Conservation (phyloP, 129 eudicot genomes). For the Lactuca saligna region DNA sequence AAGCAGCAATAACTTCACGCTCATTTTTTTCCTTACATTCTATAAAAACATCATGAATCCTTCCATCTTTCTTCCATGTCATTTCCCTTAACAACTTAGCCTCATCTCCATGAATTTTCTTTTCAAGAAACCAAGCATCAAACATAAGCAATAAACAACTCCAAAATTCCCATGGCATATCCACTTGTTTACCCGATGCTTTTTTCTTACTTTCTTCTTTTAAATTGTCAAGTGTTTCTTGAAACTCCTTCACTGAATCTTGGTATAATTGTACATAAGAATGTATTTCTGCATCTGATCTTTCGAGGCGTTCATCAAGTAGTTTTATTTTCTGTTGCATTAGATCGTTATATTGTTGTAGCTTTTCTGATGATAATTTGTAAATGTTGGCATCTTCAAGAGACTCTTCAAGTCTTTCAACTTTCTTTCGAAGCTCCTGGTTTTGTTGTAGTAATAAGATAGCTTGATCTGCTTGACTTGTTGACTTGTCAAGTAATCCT, state of each 20-base stretch:
- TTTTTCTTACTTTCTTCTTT: conserved; percentile 74
- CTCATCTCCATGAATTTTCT: conserved; percentile 64
- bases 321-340: conserved; percentile 90
- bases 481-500: conserved; percentile 67
- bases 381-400: conserved; percentile 68
- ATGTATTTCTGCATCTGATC: conserved; percentile 81
- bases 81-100: conserved; percentile 71
- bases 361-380: conserved; percentile 68
- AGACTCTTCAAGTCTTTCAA: conserved; percentile 79
- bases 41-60: conserved; percentile 69
- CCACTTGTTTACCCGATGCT: conserved; percentile 59
- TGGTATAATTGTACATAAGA: conserved; percentile 81
- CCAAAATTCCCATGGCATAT: conserved; percentile 92
- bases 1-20: conserved; percentile 51
- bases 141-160: conserved; percentile 76
- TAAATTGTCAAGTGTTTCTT: conserved; percentile 68
- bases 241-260: conserved; percentile 85
- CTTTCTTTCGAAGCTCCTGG: conserved; percentile 83
- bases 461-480: conserved; percentile 93
- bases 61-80: conserved; percentile 77
- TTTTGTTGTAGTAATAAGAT: conserved; percentile 71
- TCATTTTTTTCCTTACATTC: conserved; percentile 71
- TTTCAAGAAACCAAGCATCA: conserved; percentile 92
- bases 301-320: conserved; percentile 80
- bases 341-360: conserved; percentile 66